phyloP scores from a whole-genome alignment of 2,329 filamentous ascomycete species.

The Fusarium staphyleae region DNA sequence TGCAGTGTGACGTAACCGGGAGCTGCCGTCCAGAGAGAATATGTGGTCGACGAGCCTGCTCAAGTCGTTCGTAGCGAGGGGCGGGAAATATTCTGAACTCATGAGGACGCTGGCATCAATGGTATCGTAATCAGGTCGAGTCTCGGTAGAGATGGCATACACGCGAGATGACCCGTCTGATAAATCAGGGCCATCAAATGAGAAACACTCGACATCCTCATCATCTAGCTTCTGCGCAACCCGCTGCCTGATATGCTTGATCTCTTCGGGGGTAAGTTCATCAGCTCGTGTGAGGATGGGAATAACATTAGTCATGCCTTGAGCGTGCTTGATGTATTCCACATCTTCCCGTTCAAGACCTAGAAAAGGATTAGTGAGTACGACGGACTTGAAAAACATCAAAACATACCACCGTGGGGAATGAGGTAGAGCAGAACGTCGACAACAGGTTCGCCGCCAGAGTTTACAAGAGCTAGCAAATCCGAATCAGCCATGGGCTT shows the following conservation, averaged over 20 bases:
- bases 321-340: slow-evolving; percentile 73
- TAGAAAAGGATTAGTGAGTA: slow-evolving; percentile 29
- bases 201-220: slow-evolving; percentile 69
- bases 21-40: slow-evolving; percentile 78
- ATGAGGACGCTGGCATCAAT: slow-evolving; percentile 96
- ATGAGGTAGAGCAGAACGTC: slow-evolving; percentile 88
- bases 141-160: slow-evolving; percentile 80
- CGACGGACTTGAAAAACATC: not conserved
- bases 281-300: slow-evolving; percentile 83
- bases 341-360: slow-evolving; percentile 60
- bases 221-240: slow-evolving; percentile 63
- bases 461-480: slow-evolving; percentile 77
- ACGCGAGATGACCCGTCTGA: slow-evolving; percentile 52
- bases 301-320: slow-evolving; percentile 81
- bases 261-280: slow-evolving; percentile 64
- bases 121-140: slow-evolving; percentile 74
- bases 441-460: slow-evolving; percentile 82
- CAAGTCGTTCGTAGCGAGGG: slow-evolving; percentile 79
- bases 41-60: slow-evolving; percentile 71
- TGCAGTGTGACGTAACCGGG: slow-evolving; percentile 82
- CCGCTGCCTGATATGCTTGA: slow-evolving; percentile 65
- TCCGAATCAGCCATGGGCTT: slow-evolving; percentile 75
- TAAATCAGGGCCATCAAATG: slow-evolving; percentile 59
- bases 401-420: slow-evolving; percentile 63
- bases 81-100: slow-evolving; percentile 88